A percentile compares a stretch with the other conserved stretches of the same genome.
phyloP scores from a whole-genome alignment of 2,329 filamentous ascomycete species.

The Fusarium ramigenum region DNA sequence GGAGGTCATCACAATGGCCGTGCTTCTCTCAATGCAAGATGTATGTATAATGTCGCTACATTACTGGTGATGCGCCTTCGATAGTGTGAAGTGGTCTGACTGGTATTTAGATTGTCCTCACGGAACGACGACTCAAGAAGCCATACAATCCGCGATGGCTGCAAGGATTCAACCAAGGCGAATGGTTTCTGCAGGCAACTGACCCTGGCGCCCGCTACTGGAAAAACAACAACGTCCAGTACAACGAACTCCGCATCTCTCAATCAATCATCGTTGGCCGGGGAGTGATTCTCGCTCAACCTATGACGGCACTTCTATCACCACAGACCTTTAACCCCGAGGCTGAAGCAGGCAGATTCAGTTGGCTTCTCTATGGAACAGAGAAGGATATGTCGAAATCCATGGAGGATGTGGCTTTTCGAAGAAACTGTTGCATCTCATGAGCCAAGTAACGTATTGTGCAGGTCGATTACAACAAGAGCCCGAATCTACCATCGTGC shows the following conservation, averaged over 20 bases:
- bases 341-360: slow-evolving; percentile 47
- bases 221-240: slow-evolving; percentile 47
- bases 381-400: slow-evolving; percentile 49
- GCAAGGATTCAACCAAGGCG: slow-evolving; percentile 49
- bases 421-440: slow-evolving; percentile 49
- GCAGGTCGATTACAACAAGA: slow-evolving; percentile 49
- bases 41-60: slow-evolving; percentile 38
- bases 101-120: slow-evolving; percentile 47
- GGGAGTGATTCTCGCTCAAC: slow-evolving; percentile 52
- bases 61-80: not conserved
- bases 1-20: slow-evolving; percentile 50
- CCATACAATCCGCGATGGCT: slow-evolving; percentile 50
- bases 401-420: slow-evolving; percentile 56
- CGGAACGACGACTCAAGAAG: slow-evolving; percentile 49
- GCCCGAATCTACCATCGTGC: slow-evolving; percentile 44
- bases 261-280: slow-evolving; percentile 53
- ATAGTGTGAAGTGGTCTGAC: not conserved
- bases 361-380: slow-evolving; percentile 52
- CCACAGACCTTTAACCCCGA: slow-evolving; percentile 43
- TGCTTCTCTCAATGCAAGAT: slow-evolving; percentile 53
- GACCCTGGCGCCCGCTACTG: slow-evolving; percentile 52
- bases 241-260: slow-evolving; percentile 48
- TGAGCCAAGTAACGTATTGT: slow-evolving; percentile 52
- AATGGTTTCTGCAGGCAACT: slow-evolving; percentile 48
- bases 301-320: slow-evolving; percentile 48